Percentiles rank a stretch among this genome's conserved stretches.
Evolutionary conservation across 2,329 filamentous ascomycete genomes (phyloP).

Genomic region (Diaporthe ampelina): DNA sequence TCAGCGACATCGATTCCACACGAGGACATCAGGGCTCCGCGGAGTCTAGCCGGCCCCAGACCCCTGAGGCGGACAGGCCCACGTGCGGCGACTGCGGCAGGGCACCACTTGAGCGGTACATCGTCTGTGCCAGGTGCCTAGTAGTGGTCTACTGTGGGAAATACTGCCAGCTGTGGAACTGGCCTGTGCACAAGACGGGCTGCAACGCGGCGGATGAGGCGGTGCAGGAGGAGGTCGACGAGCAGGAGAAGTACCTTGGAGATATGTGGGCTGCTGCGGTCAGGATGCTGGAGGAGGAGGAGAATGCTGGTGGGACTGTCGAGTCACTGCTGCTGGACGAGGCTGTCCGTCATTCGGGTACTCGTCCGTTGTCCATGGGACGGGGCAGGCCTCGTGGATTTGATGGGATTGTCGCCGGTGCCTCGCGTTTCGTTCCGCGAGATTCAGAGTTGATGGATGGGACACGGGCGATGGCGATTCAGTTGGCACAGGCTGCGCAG

Average conservation of each 20-base stretch:
- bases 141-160: conserved; percentile 30
- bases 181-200: background rate
- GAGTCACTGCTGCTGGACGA: background rate
- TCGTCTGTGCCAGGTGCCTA: conserved; percentile 31
- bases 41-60: too few relatives aligned
- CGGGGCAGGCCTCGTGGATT: background rate
- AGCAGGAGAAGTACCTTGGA: background rate
- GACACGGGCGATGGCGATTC: background rate
- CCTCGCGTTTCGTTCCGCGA: background rate
- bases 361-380: background rate
- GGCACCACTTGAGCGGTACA: conserved; percentile 1
- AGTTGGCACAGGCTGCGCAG: background rate
- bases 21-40: background rate
- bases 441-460: background rate
- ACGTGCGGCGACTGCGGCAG: conserved; percentile 28
- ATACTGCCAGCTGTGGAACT: conserved; percentile 38
- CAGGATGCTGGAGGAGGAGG: background rate
- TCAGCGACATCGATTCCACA: background rate
- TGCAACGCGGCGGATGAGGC: conserved; percentile 1
- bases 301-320: background rate
- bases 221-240: background rate
- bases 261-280: conserved; percentile 26
- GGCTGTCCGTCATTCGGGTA: background rate
- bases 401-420: background rate
- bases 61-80: background rate